Evolutionary conservation across 495 filamentous ascomycete genomes (phyloP), one percentile per base, ranked within the genome.

Genomic region (Penicillium macrosclerotiorum): DNA sequence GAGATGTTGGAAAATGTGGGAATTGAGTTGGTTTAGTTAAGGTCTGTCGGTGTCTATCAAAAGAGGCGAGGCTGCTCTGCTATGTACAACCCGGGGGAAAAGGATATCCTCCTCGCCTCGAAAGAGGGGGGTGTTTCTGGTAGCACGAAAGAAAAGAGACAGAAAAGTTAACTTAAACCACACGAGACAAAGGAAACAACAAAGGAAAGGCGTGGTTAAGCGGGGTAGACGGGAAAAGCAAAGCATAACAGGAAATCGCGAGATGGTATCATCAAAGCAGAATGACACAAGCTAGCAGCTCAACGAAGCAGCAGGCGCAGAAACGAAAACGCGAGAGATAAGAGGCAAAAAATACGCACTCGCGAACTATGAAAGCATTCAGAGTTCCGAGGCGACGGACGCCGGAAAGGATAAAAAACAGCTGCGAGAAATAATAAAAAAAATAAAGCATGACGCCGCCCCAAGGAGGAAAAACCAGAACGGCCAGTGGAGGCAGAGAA

Each of bases 191-290:
- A 7, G 12, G 35, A 32, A 20, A n/a, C 8, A 22, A 45, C 20
- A 38, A 36, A 37, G 46, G 20, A 33, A 44, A 29, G n/a, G n/a
- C n/a, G n/a, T n/a, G n/a, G n/a, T 35, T 41, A 12, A 41, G 46
- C 44, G 36, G 22, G 40, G 23, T 29, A 23, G 22, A 48, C 24
- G 39, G n/a, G n/a, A 43, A 37, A 16, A 11, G 5, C 16, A 38
- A 25, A 33, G 32, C 32, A 37, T 24, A 36, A 37, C 26, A 33
- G 26, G 38, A 32, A 61, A 56, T 61, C 68, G 68, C 68, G 57
- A 61, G 63, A 72, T 72, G 68, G 68, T 72, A 72, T 71, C 68
- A 71, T 63, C 54, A 52, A 63, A 64, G 51, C 60, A 63, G 57
- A 58, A 55, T 52, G 60, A 65, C 60, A 55, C 54, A 26, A 57